These are phyloP conservation scores for Colletotrichum phormii DNA, from an alignment of 2,329 filamentous ascomycete genomes.

Conservation along the genomic window DNA sequence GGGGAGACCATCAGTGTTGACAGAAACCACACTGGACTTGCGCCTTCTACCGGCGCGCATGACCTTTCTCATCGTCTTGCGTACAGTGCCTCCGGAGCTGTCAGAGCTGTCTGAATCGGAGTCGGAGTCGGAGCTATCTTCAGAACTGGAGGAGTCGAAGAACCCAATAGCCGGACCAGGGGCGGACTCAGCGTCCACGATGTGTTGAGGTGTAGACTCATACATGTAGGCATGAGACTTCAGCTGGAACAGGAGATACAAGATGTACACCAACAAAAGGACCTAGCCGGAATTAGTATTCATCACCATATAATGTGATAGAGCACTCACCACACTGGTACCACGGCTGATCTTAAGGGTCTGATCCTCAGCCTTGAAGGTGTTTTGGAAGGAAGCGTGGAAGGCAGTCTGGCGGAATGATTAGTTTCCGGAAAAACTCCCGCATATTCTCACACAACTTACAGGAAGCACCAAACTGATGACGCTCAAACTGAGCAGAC, in stretches of 20 bases:
- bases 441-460: conserved; percentile 44
- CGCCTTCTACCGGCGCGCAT: conserved; percentile 77
- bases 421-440: conserved; percentile 45
- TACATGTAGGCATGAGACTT: conserved; percentile 95
- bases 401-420: conserved; percentile 76
- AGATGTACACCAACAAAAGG: conserved; percentile 81
- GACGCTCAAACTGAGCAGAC: conserved; percentile 88
- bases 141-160: conserved; percentile 76
- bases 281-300: conserved; percentile 59
- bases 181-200: conserved; percentile 91
- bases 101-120: conserved; percentile 76
- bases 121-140: conserved; percentile 68
- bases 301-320: background rate
- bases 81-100: conserved; percentile 70
- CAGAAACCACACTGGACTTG: conserved; percentile 81
- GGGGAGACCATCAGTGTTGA: conserved; percentile 60
- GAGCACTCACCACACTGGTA: conserved; percentile 79
- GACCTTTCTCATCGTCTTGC: conserved; percentile 80
- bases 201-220: conserved; percentile 89
- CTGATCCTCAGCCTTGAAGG: conserved; percentile 70
- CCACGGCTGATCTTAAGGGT: conserved; percentile 89
- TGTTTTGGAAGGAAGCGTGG: conserved; percentile 83
- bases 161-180: conserved; percentile 87
- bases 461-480: conserved; percentile 88
- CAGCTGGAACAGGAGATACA: conserved; percentile 90